A percentile compares a stretch with the other conserved stretches of the same genome.
phyloP scores from a whole-genome alignment of 2,329 filamentous ascomycete species.

The Penicillium psychrosexuale region DNA sequence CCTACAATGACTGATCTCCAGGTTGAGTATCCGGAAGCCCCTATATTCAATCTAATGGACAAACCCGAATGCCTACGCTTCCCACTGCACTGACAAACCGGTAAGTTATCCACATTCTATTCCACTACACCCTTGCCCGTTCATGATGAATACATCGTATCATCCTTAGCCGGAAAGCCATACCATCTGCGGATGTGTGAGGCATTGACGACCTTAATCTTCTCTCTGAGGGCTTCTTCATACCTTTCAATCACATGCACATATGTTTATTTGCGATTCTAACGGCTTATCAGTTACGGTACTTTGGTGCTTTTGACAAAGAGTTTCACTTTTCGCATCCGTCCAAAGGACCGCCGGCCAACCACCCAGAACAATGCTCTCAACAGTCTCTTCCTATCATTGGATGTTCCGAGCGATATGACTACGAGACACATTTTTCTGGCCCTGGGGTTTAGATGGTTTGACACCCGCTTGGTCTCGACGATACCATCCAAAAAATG shows the following conservation, averaged over 20 bases:
- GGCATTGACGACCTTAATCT: slow-evolving; percentile 46
- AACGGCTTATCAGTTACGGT: not conserved
- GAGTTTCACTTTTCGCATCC: not conserved
- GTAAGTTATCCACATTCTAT: slow-evolving; percentile 14
- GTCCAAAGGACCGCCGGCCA: not conserved
- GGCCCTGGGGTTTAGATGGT: not conserved
- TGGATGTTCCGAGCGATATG: not conserved
- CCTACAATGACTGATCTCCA: slow-evolving; percentile 35
- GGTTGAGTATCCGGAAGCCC: not conserved
- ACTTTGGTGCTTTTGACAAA: not conserved
- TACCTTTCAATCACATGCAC: not conserved
- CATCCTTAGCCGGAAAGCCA: slow-evolving; percentile 87
- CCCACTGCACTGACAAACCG: not conserved
- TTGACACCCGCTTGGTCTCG: no score
- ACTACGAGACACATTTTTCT: not conserved
- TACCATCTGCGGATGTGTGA: slow-evolving; percentile 40
- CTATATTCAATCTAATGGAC: not conserved
- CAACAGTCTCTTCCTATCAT: not conserved
- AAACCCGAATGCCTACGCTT: not conserved
- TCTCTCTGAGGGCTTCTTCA: slow-evolving; percentile 40
- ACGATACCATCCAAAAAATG: not conserved
- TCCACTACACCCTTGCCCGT: slow-evolving; percentile 4
- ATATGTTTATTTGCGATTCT: not conserved
- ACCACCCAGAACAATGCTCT: not conserved
- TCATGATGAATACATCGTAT: slow-evolving; percentile 82